A percentile compares a stretch with the other conserved stretches of the same genome.
Evolutionary conservation across 176 grass and related monocot species (phyloP).

Genomic region (Pontederia crassipes): DNA sequence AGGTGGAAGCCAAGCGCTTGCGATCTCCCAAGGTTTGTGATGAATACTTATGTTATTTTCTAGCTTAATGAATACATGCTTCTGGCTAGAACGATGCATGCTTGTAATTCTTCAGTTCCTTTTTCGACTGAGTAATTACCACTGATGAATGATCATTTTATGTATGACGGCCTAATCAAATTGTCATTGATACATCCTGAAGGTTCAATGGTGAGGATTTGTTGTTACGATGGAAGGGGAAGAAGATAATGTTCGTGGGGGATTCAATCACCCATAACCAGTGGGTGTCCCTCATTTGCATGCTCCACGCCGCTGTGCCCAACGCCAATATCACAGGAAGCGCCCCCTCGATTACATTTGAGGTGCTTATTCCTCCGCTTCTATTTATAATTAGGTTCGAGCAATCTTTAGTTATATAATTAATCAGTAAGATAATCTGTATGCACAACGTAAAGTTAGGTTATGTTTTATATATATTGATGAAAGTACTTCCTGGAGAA

Average conservation of each 20-base stretch:
- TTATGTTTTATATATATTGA: too few relatives aligned
- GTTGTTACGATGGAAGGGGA: conserved; percentile 36
- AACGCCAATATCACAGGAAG: background rate
- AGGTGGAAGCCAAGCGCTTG: conserved; percentile 59
- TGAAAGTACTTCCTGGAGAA: too few relatives aligned
- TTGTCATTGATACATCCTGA: background rate
- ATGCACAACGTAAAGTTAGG: too few relatives aligned
- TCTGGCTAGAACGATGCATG: too few relatives aligned
- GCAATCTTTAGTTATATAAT: too few relatives aligned
- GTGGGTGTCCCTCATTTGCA: conserved; percentile 47
- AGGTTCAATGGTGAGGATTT: conserved; percentile 46
- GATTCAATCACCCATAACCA: conserved; percentile 68
- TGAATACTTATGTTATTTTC: too few relatives aligned
- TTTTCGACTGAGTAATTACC: background rate
- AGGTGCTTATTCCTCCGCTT: conserved; percentile 14
- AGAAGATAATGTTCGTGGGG: conserved; percentile 67
- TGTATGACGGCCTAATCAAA: too few relatives aligned
- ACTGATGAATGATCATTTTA: too few relatives aligned
- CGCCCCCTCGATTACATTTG: conserved; percentile 36
- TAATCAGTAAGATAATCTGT: too few relatives aligned
- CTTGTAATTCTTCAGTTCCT: too few relatives aligned
- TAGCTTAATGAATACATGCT: too few relatives aligned
- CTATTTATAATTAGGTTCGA: background rate
- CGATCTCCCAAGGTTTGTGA: conserved; percentile 56
- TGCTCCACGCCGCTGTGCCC: conserved; percentile 40